Evolutionary conservation across 1,284 basidiomycete species (phyloP), one percentile per base, ranked within the genome.

Genomic region (Trichosporon faecale): DNA sequence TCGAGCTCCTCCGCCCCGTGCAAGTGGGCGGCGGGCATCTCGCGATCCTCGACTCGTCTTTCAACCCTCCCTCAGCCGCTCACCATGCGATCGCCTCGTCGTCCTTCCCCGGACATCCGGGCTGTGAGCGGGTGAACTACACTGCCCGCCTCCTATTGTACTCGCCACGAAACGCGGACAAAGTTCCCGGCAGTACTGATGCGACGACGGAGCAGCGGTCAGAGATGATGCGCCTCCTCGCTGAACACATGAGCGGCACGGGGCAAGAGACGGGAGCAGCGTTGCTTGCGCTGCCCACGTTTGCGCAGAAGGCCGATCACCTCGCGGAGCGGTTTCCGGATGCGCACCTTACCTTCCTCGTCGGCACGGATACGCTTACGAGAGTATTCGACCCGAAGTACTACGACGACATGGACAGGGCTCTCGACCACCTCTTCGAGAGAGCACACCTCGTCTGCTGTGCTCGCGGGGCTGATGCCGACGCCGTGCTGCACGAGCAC

Each of bases 1-100:
- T 65, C 27, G 25, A 65, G 27, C 40, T 31, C 8, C 40, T 65
- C 9, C 40, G 25, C 16, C 55, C 40, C 14, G 27, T 61, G 11
- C 29, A 25, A 8, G 27, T 21, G 57, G 57, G 27, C 27, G 57
- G 57, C 29, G 57, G 57, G 27, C 79, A 82, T 64, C 83, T 88
- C 44, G 80, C 85, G 2, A 86, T 97, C 21, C 87, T 98, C 40
- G 95, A 98, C 78, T 91, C 94, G 0, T 95, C 93, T 0, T 98
- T 95, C 85, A 98, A 99, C 77, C 95, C 96, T 1, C 96, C 96
- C 0, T 94, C 93, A 0, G 82, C 87, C 12, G 94, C 96, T 0
- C 95, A 99, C 79, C 86, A 91, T 68, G 90, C 91, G 0, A 88
- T 98, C 61, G 89, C 89, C 21, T 87, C 75, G 5, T 76, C 77